Conservation (phyloP, 257 asterid species). For the Solanum virginianum region DNA sequence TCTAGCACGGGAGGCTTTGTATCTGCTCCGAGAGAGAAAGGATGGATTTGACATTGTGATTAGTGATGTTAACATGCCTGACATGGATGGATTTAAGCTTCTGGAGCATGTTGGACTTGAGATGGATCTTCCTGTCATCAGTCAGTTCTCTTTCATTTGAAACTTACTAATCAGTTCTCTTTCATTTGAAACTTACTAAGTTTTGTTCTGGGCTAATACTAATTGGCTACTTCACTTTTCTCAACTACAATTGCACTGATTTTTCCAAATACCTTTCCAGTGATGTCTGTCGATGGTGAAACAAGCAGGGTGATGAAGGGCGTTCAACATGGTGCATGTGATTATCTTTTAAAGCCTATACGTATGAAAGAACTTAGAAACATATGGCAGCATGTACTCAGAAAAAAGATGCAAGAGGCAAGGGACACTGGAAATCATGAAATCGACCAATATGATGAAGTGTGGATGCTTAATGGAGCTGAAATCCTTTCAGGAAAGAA, state of each 20-base stretch:
- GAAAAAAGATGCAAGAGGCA: constrained; percentile 50
- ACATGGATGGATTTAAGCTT: constrained; percentile 97
- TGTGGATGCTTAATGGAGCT: constrained; percentile 27
- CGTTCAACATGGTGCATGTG: constrained; percentile 76
- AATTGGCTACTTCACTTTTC: neutral
- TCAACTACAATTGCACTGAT: neutral
- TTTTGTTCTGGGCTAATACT: neutral
- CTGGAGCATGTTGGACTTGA: constrained; percentile 92
- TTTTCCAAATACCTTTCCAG: constrained; percentile 11
- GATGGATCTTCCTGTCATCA: constrained; percentile 94
- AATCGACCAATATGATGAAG: constrained; percentile 36
- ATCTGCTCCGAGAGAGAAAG: constrained; percentile 69
- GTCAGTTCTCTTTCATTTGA: constrained; percentile 24
- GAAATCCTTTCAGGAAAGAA: constrained; percentile 47
- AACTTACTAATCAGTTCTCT: constrained; percentile 10
- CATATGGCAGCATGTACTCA: constrained; percentile 81
- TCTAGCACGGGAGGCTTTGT: constrained; percentile 69
- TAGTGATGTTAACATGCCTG: constrained; percentile 98
- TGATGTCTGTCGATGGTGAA: constrained; percentile 81
- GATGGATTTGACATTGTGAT: constrained; percentile 81
- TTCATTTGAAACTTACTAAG: neutral
- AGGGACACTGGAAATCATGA: constrained; percentile 30
- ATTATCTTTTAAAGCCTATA: constrained; percentile 73
- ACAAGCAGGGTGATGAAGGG: constrained; percentile 79
- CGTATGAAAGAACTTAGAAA: constrained; percentile 62